These are phyloP conservation scores for Kodamaea kakaduensis DNA, from an alignment of 805 yeast species.

Conservation along the genomic window DNA sequence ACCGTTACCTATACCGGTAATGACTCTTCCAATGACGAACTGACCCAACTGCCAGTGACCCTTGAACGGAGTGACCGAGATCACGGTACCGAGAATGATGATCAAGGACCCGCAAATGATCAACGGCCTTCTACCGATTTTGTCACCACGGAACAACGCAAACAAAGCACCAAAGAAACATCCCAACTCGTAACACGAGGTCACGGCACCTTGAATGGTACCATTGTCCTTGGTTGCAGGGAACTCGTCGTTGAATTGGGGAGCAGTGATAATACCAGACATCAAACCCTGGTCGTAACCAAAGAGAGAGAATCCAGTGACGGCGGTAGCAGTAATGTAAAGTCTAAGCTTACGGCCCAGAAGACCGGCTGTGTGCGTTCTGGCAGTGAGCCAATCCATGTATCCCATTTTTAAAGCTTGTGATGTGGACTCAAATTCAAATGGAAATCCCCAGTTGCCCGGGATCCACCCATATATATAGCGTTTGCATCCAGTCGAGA, in stretches of 20 bases:
- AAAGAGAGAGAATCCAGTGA: conserved; percentile 30
- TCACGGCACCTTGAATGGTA: conserved; percentile 29
- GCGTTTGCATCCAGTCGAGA: too few relatives aligned
- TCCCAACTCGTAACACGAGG: conserved; percentile 26
- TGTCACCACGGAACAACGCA: conserved; percentile 38
- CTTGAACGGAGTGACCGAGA: conserved; percentile 35
- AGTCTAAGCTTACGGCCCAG: conserved; percentile 46
- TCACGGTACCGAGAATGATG: conserved; percentile 39
- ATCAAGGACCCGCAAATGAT: conserved; percentile 35
- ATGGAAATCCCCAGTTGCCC: too few relatives aligned
- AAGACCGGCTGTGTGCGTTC: conserved; percentile 55
- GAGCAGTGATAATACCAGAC: conserved; percentile 42
- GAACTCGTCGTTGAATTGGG: conserved; percentile 35
- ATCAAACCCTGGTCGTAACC: conserved; percentile 40
- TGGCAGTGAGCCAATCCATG: conserved; percentile 17
- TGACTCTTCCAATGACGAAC: conserved; percentile 43
- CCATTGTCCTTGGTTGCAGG: conserved; percentile 31
- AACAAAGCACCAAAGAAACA: conserved; percentile 44
- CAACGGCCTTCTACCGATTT: conserved; percentile 40
- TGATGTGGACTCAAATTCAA: neutral
- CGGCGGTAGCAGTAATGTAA: conserved; percentile 22
- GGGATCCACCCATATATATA: conserved; percentile 3
- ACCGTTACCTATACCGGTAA: conserved; percentile 44
- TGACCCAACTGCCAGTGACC: conserved; percentile 41
- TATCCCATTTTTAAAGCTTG: conserved; percentile 5